phyloP scores from a whole-genome alignment of 2,329 filamentous ascomycete species.

The Aspergillus sp. region DNA sequence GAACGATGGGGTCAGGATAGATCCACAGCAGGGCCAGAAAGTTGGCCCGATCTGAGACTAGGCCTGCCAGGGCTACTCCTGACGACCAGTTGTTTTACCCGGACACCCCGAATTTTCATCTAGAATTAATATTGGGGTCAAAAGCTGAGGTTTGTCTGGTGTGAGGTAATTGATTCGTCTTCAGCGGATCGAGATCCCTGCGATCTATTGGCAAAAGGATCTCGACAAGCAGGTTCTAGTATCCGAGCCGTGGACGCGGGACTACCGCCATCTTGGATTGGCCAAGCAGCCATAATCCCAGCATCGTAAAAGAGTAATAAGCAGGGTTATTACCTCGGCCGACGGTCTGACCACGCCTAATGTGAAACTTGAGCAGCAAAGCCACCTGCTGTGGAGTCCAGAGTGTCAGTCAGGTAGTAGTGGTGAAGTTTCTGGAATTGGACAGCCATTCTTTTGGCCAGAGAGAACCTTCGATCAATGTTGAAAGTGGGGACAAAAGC shows the following conservation, averaged over 20 bases:
- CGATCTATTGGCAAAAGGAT: neutral
- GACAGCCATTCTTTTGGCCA: too few relatives aligned
- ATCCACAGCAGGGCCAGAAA: slow-evolving; percentile 1
- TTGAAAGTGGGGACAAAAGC: too few relatives aligned
- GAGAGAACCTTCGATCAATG: too few relatives aligned
- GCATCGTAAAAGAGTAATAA: too few relatives aligned
- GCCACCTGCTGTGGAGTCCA: too few relatives aligned
- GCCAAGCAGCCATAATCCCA: neutral
- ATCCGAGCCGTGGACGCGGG: neutral
- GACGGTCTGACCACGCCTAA: too few relatives aligned
- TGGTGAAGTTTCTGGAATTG: too few relatives aligned
- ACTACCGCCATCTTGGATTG: neutral
- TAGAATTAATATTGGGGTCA: too few relatives aligned
- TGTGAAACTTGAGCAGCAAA: too few relatives aligned
- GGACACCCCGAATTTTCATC: neutral
- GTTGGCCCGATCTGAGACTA: neutral
- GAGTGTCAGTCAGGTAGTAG: too few relatives aligned
- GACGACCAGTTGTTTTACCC: neutral
- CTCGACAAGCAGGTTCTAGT: too few relatives aligned
- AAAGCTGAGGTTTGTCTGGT: neutral
- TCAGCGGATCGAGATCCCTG: neutral
- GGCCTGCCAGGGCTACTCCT: neutral
- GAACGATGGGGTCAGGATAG: slow-evolving; percentile 15
- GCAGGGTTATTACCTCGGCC: too few relatives aligned
- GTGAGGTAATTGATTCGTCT: neutral